Evolutionary conservation across 805 yeast genomes (phyloP), one percentile per base, ranked within the genome.

Genomic region (Candida sithepensis): DNA sequence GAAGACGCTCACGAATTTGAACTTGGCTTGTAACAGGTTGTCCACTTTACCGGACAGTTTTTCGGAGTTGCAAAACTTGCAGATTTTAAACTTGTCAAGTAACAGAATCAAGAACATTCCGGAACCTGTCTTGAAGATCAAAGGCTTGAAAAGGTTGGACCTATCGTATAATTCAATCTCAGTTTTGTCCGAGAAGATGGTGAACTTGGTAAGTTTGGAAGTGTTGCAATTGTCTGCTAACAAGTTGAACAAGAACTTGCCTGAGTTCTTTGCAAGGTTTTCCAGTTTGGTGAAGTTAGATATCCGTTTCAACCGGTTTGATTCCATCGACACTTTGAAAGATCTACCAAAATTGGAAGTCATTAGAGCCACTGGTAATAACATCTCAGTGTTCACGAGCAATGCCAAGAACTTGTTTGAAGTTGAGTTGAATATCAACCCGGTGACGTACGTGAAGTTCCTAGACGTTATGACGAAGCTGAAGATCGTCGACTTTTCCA

Each of bases 181-280:
- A 2, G 49, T 50, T 2, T 55, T 94, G 1, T 95, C 97, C 0
- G 72, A 66, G 12, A 73, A 82, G 2, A 74, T 89, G 28, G 78
- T 81, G 14, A 71, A 76, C 20, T 68, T 92, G 50, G 70, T 67
- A 1, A 78, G 82, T 22, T 70, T 94, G 39, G 82, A 82, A 42
- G 82, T 81, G 50, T 73, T 92, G 54, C 85, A 84, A 55, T 67
- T 91, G 39, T 83, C 91, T 30, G 88, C 90, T 46, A 91, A 91
- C 59, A 75, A 73, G 47, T 68, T 91, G 43, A 57, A 70, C 22
- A 75, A 77, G 38, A 63, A 70, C 2, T 61, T 85, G 21, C 88
- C 89, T 0, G 56, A 51, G 0, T 74, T 75, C 47, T 72, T 89
- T 52, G 67, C 75, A 0, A 70, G 74, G 5, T 71, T 90, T 61